phyloP scores from a whole-genome alignment of 192 early-diverging fungal species.

The Coemansia sp. region DNA sequence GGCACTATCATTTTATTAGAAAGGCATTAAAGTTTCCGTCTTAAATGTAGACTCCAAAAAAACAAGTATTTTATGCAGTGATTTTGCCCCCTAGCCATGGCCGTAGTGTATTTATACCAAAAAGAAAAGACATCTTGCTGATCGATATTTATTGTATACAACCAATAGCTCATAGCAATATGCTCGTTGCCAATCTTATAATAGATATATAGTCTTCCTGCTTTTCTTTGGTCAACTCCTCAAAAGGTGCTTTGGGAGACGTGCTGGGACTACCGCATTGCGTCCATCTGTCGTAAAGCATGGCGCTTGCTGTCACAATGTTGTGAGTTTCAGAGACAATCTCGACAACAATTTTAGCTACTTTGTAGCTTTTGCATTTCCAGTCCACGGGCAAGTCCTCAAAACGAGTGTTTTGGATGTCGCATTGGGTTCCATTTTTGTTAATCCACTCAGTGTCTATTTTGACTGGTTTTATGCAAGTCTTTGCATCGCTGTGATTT shows the following conservation, averaged over 20 bases:
- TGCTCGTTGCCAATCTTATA: neutral
- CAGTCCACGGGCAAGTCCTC: neutral
- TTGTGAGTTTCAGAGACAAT: slow-evolving; percentile 2
- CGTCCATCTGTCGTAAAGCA: neutral
- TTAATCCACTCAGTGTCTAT: neutral
- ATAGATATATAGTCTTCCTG: neutral
- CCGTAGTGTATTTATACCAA: too few relatives aligned
- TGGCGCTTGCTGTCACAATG: neutral
- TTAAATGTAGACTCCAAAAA: too few relatives aligned
- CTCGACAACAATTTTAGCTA: slow-evolving; percentile 1
- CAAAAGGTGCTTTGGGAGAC: neutral
- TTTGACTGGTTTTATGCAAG: neutral
- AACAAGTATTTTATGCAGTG: too few relatives aligned
- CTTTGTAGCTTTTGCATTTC: neutral
- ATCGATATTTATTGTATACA: neutral
- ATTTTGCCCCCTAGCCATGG: too few relatives aligned
- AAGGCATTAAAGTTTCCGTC: too few relatives aligned
- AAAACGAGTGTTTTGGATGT: neutral
- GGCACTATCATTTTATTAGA: too few relatives aligned
- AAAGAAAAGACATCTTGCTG: too few relatives aligned
- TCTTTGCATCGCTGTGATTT: neutral
- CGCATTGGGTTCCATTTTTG: neutral
- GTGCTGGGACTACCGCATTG: neutral
- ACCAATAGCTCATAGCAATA: neutral
- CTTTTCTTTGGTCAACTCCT: neutral